Evolutionary conservation across 805 yeast species (phyloP).

Genomic region (Nakazawaea ishiwadae): DNA sequence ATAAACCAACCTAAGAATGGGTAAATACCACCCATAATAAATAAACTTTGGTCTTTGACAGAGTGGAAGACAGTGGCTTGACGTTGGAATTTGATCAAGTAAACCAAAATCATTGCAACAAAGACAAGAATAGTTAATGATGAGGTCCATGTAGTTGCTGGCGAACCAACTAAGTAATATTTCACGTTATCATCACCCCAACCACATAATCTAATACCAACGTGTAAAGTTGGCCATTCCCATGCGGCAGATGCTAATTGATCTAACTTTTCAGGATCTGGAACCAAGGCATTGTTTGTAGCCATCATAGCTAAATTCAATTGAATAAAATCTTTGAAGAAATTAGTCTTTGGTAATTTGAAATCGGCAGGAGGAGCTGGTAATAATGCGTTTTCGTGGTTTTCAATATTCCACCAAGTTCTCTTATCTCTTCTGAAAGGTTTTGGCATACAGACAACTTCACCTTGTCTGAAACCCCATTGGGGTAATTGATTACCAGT

Average conservation of each 20-base stretch:
- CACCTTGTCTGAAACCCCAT: constrained; percentile 88
- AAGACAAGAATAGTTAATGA: constrained; percentile 53
- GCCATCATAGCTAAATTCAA: constrained; percentile 86
- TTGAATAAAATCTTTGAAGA: constrained; percentile 71
- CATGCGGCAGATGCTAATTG: constrained; percentile 69
- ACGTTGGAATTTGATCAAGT: constrained; percentile 77
- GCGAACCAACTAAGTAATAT: constrained; percentile 71
- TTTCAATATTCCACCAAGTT: constrained; percentile 86
- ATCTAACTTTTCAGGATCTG: constrained; percentile 73
- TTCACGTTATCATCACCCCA: constrained; percentile 59
- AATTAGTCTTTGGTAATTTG: constrained; percentile 68
- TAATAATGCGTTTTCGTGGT: constrained; percentile 54
- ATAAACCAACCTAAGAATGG: constrained; percentile 82
- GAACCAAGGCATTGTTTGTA: constrained; percentile 75
- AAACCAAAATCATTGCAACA: constrained; percentile 37
- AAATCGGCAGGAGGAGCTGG: constrained; percentile 59
- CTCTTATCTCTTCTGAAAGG: constrained; percentile 74
- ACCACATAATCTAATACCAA: constrained; percentile 71
- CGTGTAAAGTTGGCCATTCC: constrained; percentile 85
- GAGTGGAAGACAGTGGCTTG: constrained; percentile 58
- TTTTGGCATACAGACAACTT: constrained; percentile 72
- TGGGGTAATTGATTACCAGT: constrained; percentile 65
- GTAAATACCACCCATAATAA: constrained; percentile 64
- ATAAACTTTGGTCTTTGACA: constrained; percentile 23
- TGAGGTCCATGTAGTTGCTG: constrained; percentile 75